Conservation (phyloP, 2,329 filamentous ascomycete genomes). For the Colletotrichum melonis region DNA sequence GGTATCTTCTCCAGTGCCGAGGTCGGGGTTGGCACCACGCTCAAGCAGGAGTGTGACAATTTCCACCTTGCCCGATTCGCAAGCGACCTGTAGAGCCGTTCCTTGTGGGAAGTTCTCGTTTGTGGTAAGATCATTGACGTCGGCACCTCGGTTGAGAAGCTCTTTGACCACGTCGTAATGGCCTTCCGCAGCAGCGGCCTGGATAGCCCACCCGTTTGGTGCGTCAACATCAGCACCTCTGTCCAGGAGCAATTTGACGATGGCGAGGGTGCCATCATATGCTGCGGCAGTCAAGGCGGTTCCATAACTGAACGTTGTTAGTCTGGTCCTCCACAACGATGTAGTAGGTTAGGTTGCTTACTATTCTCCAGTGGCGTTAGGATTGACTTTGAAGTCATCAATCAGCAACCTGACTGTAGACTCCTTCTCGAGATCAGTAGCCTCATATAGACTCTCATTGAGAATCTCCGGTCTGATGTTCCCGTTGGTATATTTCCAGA, state of each 20-base stretch:
- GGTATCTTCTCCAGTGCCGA: constrained; percentile 46
- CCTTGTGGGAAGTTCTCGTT: constrained; percentile 37
- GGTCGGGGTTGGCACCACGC: constrained; percentile 49
- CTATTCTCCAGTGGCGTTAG: constrained; percentile 52
- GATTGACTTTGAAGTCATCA: constrained; percentile 45
- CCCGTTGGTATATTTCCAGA: constrained; percentile 51
- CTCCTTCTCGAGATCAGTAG: constrained; percentile 51
- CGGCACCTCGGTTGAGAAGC: constrained; percentile 47
- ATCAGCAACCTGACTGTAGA: constrained; percentile 50
- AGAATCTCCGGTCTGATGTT: constrained; percentile 45
- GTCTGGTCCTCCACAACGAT: neutral
- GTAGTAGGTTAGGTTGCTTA: constrained; percentile 39
- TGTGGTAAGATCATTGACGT: constrained; percentile 25
- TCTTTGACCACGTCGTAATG: constrained; percentile 48
- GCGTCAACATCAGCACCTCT: constrained; percentile 42
- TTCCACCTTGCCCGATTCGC: constrained; percentile 46
- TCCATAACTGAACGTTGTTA: constrained; percentile 42
- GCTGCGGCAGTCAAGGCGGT: constrained; percentile 52
- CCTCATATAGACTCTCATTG: constrained; percentile 49
- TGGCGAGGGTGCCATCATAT: constrained; percentile 47
- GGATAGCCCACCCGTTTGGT: constrained; percentile 49
- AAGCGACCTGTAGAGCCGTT: constrained; percentile 54
- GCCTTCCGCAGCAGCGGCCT: constrained; percentile 49
- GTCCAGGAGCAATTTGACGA: constrained; percentile 29
- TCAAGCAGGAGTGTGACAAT: constrained; percentile 52